A percentile compares a stretch with the other conserved stretches of the same genome.
These are phyloP conservation scores for Nasturtium officinale DNA, from an alignment of 345 rosid species.

Conservation along the genomic window DNA sequence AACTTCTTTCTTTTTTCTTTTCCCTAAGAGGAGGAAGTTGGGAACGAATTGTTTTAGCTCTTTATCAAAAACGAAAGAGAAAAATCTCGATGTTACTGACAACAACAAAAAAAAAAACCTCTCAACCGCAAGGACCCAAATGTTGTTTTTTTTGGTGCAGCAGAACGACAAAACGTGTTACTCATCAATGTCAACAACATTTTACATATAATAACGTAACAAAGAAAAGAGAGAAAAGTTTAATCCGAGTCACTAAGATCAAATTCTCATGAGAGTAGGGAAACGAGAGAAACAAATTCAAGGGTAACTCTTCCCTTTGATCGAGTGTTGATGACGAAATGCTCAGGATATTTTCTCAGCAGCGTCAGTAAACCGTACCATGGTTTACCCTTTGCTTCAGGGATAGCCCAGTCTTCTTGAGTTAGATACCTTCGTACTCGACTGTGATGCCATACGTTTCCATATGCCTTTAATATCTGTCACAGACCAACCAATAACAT, in stretches of 20 bases:
- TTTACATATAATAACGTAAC: conserved; percentile 2
- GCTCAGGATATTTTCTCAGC: conserved; percentile 88
- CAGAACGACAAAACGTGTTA: conserved; percentile 4
- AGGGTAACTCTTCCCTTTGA: conserved; percentile 72
- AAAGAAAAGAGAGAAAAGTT: conserved; percentile 6
- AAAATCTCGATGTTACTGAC: background rate
- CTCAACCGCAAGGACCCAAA: background rate
- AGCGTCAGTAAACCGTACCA: conserved; percentile 92
- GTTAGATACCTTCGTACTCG: conserved; percentile 83
- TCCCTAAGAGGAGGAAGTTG: too few species aligned
- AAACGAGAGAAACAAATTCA: conserved; percentile 94
- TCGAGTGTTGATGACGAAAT: conserved; percentile 90
- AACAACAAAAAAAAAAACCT: background rate
- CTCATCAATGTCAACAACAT: conserved; percentile 1
- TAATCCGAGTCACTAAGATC: background rate
- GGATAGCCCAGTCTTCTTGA: conserved; percentile 74
- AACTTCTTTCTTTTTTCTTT: too few species aligned
- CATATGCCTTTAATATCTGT: conserved; percentile 76
- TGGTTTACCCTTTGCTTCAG: conserved; percentile 85
- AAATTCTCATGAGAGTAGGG: conserved; percentile 61
- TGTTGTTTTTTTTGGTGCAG: background rate
- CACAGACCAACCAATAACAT: conserved; percentile 28
- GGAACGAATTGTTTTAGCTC: background rate
- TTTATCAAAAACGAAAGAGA: background rate
- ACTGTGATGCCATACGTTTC: conserved; percentile 85